These are phyloP conservation scores for Aspergillus sp. DNA, from an alignment of 2,329 filamentous ascomycete species.

Conservation along the genomic window DNA sequence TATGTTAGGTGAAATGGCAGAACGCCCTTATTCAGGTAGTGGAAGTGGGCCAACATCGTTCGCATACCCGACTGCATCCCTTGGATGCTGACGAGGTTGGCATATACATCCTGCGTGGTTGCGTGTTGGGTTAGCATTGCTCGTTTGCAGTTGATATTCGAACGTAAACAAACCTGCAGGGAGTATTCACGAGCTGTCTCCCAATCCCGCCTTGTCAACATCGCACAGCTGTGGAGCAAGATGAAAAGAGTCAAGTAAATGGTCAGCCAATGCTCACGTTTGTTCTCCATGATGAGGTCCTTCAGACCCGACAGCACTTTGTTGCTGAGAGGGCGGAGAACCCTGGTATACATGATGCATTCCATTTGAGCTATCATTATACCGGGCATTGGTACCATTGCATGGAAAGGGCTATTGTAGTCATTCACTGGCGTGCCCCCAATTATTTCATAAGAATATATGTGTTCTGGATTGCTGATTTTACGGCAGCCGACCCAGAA, in stretches of 20 bases:
- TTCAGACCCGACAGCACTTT: conserved; percentile 7
- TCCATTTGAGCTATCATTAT: conserved; percentile 16
- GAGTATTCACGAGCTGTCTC: conserved; percentile 11
- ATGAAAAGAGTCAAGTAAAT: conserved; percentile 13
- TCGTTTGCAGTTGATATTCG: not conserved
- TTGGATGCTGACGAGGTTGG: conserved; percentile 9
- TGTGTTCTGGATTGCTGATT: conserved; percentile 11
- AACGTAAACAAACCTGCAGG: conserved; percentile 9
- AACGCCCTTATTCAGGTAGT: conserved; percentile 15
- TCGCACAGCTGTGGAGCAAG: conserved; percentile 9
- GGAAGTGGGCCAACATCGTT: conserved; percentile 11
- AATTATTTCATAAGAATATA: conserved; percentile 4
- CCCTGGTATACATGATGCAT: conserved; percentile 14
- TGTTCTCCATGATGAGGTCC: conserved; percentile 12
- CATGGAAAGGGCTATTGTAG: conserved; percentile 7
- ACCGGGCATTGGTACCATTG: conserved; percentile 7
- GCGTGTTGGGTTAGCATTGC: not conserved
- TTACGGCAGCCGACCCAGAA: conserved; percentile 14
- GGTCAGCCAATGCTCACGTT: conserved; percentile 14
- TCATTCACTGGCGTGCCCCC: conserved; percentile 6
- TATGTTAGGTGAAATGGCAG: conserved; percentile 12
- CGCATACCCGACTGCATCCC: conserved; percentile 12
- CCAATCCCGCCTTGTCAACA: conserved; percentile 11
- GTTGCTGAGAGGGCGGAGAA: conserved; percentile 10
- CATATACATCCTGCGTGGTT: conserved; percentile 5